Percentiles rank a stretch among this genome's conserved stretches.
Evolutionary conservation across 2,329 filamentous ascomycete species (phyloP).

Genomic region (Penicillium sp.): DNA sequence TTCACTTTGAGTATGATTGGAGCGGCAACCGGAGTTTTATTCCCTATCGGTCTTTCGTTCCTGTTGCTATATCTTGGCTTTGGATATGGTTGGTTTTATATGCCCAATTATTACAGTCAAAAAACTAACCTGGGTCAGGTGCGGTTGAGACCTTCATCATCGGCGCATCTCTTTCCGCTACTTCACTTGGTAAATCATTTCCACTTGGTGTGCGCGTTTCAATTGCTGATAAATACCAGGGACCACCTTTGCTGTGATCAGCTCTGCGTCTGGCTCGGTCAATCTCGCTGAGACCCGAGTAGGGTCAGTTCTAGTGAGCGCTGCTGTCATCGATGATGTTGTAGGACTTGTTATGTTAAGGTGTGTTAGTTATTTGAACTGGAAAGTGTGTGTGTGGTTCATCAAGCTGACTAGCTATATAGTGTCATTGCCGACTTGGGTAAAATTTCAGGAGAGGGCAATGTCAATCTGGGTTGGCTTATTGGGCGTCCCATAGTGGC

Average conservation of each 20-base stretch:
- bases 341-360: constrained; percentile 43
- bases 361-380: constrained; percentile 7
- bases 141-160: constrained; percentile 35
- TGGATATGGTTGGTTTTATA: constrained; percentile 34
- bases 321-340: constrained; percentile 50
- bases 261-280: constrained; percentile 32
- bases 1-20: constrained; percentile 43
- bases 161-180: constrained; percentile 30
- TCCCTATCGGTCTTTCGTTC: constrained; percentile 48
- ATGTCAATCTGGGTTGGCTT: constrained; percentile 36
- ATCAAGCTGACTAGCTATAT: background rate
- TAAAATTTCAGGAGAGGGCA: constrained; percentile 14
- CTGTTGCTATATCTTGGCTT: constrained; percentile 46
- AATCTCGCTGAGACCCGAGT: constrained; percentile 46
- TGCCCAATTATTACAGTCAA: background rate
- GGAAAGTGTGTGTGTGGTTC: background rate
- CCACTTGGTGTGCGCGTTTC: background rate
- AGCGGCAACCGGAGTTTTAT: constrained; percentile 47
- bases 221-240: constrained; percentile 12
- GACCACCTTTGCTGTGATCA: constrained; percentile 33
- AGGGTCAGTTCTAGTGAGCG: constrained; percentile 47
- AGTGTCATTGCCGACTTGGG: constrained; percentile 37
- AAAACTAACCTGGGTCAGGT: constrained; percentile 16
- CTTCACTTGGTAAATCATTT: constrained; percentile 26
- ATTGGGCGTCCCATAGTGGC: constrained; percentile 42